Evolutionary conservation across 768 basidiomycete species (phyloP).

Genomic region (Leucocoprinus leucothites): DNA sequence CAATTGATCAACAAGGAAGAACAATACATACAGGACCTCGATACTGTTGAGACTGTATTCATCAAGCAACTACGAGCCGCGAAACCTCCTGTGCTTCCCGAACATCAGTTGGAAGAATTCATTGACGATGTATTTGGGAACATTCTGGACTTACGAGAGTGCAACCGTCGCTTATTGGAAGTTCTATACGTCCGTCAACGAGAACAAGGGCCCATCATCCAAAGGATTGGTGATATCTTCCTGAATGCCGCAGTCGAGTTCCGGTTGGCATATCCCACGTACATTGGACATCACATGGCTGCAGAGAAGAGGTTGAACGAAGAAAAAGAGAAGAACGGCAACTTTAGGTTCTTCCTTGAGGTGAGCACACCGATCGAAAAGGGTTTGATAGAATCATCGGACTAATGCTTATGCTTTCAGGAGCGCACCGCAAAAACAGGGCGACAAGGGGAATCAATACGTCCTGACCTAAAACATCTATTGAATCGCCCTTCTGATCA

Average conservation of each 20-base stretch:
- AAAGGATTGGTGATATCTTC: conserved; percentile 86
- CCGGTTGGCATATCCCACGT: conserved; percentile 79
- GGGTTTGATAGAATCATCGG: not conserved
- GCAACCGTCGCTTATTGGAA: conserved; percentile 80
- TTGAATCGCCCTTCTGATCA: conserved; percentile 79
- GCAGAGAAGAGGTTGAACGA: conserved; percentile 88
- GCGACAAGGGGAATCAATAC: conserved; percentile 35
- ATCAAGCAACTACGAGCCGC: conserved; percentile 46
- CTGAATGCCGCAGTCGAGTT: conserved; percentile 86
- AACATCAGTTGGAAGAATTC: conserved; percentile 69
- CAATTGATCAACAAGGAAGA: conserved; percentile 88
- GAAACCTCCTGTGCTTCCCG: conserved; percentile 41
- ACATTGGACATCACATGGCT: conserved; percentile 78
- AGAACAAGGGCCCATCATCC: conserved; percentile 81
- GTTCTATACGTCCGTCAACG: conserved; percentile 82
- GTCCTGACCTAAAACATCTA: conserved; percentile 68
- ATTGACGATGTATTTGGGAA: conserved; percentile 91
- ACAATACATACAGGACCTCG: conserved; percentile 85
- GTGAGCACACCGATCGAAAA: conserved; percentile 36
- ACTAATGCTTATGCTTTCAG: conserved; percentile 20
- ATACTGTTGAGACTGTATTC: conserved; percentile 71
- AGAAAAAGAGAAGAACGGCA: conserved; percentile 76
- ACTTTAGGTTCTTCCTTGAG: conserved; percentile 85
- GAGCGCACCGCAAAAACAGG: conserved; percentile 39
- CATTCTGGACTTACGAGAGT: conserved; percentile 81